phyloP scores from a whole-genome alignment of 176 grass and related monocot genomes.

The Raddia guianensis region DNA sequence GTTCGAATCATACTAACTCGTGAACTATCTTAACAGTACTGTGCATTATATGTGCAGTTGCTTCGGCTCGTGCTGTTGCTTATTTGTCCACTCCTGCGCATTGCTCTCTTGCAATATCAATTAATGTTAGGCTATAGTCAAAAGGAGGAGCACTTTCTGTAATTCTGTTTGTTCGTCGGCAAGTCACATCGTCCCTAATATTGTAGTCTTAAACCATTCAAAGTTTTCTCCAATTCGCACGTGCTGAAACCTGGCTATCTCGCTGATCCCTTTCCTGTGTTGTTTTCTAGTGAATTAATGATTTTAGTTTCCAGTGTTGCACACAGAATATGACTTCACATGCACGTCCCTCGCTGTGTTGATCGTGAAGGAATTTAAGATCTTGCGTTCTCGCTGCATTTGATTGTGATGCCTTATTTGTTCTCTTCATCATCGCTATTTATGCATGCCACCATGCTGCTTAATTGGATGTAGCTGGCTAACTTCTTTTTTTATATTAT shows the following conservation, averaged over 20 bases:
- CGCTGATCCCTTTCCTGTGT: neutral
- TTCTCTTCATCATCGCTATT: neutral
- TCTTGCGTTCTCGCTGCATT: neutral
- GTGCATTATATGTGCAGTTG: neutral
- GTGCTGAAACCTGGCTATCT: neutral
- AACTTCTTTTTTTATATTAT: neutral
- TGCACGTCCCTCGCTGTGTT: neutral
- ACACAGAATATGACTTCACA: neutral
- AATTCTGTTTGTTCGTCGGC: neutral
- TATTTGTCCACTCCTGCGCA: neutral
- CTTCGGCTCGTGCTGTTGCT: conserved; percentile 21
- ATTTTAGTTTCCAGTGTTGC: neutral
- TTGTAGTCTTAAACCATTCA: neutral
- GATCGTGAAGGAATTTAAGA: neutral
- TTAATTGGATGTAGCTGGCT: neutral
- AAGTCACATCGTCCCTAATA: neutral
- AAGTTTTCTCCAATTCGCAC: neutral
- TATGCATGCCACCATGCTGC: neutral
- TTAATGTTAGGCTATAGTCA: neutral
- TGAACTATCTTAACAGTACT: conserved; percentile 2
- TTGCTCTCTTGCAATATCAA: neutral
- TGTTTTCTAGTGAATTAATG: neutral
- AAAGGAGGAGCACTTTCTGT: neutral
- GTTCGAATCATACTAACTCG: neutral
- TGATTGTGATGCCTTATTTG: conserved; percentile 19